Evolutionary conservation across 129 eudicot species (phyloP).

Genomic region (Erigeron canadensis): DNA sequence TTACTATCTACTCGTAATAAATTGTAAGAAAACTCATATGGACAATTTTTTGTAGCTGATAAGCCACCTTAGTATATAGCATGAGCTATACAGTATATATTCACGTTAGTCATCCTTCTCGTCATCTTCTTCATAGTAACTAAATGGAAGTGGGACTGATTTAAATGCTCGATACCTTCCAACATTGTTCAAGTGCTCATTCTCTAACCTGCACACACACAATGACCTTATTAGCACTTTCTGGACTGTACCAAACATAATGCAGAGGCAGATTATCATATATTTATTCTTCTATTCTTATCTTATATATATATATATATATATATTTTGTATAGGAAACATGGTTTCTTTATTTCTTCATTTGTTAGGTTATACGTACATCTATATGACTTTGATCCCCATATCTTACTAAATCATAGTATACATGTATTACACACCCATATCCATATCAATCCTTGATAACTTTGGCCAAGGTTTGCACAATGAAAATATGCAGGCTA

Average conservation of each 20-base stretch:
- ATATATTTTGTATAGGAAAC: background rate
- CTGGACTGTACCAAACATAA: background rate
- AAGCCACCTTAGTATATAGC: background rate
- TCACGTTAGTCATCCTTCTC: slow-evolving; percentile 40
- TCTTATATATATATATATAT: no score
- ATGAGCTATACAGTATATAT: background rate
- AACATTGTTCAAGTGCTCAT: slow-evolving; percentile 80
- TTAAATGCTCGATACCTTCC: slow-evolving; percentile 84
- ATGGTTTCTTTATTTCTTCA: background rate
- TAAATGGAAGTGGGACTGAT: slow-evolving; percentile 80
- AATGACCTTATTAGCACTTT: background rate
- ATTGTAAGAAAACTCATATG: slow-evolving; percentile 6
- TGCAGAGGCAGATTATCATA: background rate
- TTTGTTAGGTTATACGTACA: no score
- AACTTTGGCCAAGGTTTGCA: background rate
- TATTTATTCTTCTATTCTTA: background rate
- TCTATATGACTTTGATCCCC: background rate
- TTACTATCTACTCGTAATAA: slow-evolving; percentile 1
- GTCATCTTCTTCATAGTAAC: slow-evolving; percentile 50
- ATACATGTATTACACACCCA: background rate
- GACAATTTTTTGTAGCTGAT: slow-evolving; percentile 3
- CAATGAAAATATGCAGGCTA: background rate
- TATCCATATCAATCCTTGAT: background rate
- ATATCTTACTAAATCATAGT: background rate
- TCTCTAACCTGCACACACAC: slow-evolving; percentile 57